These are phyloP conservation scores for Beverwykella pulmonaria DNA, from an alignment of 495 filamentous ascomycete genomes.

Conservation along the genomic window DNA sequence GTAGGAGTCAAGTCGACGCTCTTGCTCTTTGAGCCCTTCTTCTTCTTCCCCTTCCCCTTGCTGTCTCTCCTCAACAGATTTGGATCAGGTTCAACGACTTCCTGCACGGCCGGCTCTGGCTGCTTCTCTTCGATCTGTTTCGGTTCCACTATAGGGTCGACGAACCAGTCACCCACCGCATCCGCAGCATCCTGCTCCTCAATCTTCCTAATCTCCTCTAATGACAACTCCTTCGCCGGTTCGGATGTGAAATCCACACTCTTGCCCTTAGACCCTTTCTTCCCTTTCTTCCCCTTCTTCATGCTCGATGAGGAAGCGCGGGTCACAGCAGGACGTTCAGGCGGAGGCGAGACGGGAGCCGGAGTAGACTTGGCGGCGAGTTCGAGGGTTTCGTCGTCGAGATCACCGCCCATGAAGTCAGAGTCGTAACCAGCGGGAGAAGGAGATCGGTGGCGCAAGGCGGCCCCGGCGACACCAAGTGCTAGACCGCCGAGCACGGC, in stretches of 20 bases:
- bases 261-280: slow-evolving; percentile 34
- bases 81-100: slow-evolving; percentile 11
- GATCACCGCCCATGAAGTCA: slow-evolving; percentile 38
- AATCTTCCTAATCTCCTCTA: slow-evolving; percentile 28
- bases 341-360: neutral
- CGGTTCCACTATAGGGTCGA: slow-evolving; percentile 6
- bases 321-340: slow-evolving; percentile 20
- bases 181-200: slow-evolving; percentile 30
- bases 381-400: slow-evolving; percentile 29
- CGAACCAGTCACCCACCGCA: slow-evolving; percentile 30
- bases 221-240: slow-evolving; percentile 19
- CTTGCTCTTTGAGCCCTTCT: slow-evolving; percentile 33
- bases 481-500: slow-evolving; percentile 21
- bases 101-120: neutral
- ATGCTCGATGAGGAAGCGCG: slow-evolving; percentile 18
- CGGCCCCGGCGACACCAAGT: slow-evolving; percentile 3
- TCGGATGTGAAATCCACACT: slow-evolving; percentile 24
- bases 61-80: slow-evolving; percentile 29
- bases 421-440: slow-evolving; percentile 25
- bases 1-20: too few species aligned
- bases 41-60: slow-evolving; percentile 35
- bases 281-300: slow-evolving; percentile 39
- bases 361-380: slow-evolving; percentile 15
- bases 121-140: slow-evolving; percentile 14
- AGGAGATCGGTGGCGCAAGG: slow-evolving; percentile 14